These are phyloP conservation scores for Quercus aquifolioides DNA, from an alignment of 306 rosid genomes.

Conservation along the genomic window DNA sequence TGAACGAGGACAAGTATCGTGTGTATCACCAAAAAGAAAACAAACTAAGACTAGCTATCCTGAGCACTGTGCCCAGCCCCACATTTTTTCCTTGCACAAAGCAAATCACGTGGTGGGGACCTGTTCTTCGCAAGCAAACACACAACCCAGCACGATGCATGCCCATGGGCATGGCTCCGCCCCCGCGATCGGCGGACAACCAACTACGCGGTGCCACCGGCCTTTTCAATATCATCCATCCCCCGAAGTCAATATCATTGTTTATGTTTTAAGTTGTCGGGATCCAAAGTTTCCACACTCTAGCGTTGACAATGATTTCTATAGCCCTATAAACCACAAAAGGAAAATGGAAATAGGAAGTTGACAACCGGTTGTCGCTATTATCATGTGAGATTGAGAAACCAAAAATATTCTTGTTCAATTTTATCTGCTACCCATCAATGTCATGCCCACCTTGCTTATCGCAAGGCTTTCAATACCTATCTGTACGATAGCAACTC, in stretches of 20 bases:
- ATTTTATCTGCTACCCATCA: background rate
- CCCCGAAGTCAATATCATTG: constrained; percentile 26
- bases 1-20: background rate
- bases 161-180: constrained; percentile 19
- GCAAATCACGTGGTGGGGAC: constrained; percentile 39
- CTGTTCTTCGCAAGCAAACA: constrained; percentile 22
- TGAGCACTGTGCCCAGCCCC: constrained; percentile 14
- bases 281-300: constrained; percentile 11
- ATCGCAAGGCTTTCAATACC: background rate
- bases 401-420: background rate
- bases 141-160: constrained; percentile 11
- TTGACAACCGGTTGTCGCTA: background rate
- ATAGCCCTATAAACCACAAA: background rate
- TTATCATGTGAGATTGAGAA: background rate
- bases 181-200: background rate
- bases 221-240: background rate
- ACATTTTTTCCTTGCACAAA: constrained; percentile 18
- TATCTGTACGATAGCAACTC: background rate
- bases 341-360: background rate
- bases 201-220: constrained; percentile 25
- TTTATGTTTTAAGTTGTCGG: constrained; percentile 26
- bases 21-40: background rate
- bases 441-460: background rate
- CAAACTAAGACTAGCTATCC: too few relatives aligned
- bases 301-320: constrained; percentile 18